A percentile compares a stretch with the other conserved stretches of the same genome.
Conservation (phyloP, 139 green algal species). For the Chlamydomonas applanata region DNA sequence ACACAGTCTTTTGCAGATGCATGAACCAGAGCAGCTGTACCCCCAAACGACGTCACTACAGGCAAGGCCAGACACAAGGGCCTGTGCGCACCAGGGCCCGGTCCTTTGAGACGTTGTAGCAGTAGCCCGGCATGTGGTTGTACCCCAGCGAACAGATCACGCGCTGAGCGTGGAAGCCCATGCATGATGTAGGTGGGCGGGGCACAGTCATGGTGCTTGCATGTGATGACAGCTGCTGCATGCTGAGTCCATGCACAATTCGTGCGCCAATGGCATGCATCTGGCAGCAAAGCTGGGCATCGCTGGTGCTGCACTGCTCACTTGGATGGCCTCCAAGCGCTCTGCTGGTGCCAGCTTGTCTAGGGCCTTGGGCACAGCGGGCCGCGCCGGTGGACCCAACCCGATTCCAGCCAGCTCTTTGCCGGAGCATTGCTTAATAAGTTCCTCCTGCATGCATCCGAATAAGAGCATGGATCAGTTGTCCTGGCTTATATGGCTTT, state of each 20-base stretch:
- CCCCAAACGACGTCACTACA: too few species aligned
- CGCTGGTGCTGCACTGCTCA: too few species aligned
- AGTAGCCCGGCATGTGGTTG: slow-evolving; percentile 54
- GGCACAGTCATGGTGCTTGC: too few species aligned
- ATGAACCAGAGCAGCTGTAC: too few species aligned
- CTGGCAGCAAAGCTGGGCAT: too few species aligned
- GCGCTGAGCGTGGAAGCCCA: slow-evolving; percentile 21
- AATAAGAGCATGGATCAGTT: not conserved
- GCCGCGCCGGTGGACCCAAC: slow-evolving; percentile 41
- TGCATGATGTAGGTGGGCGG: not conserved
- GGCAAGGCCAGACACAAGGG: too few species aligned
- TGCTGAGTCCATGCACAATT: too few species aligned
- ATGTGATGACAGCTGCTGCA: not conserved
- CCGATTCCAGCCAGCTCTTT: slow-evolving; percentile 35
- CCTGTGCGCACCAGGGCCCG: slow-evolving; percentile 28
- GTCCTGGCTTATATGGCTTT: not conserved
- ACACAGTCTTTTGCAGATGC: too few species aligned
- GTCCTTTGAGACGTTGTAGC: slow-evolving; percentile 57
- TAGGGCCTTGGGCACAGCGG: slow-evolving; percentile 13
- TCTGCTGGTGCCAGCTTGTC: slow-evolving; percentile 21
- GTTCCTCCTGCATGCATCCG: slow-evolving; percentile 13
- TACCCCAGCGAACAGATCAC: slow-evolving; percentile 58
- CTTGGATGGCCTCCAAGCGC: slow-evolving; percentile 36
- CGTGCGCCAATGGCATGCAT: too few species aligned
- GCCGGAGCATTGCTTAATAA: slow-evolving; percentile 35